A percentile compares a stretch with the other conserved stretches of the same genome.
Conservation (phyloP, 805 yeast species). For the Tetrapisispora iriomotensis region DNA sequence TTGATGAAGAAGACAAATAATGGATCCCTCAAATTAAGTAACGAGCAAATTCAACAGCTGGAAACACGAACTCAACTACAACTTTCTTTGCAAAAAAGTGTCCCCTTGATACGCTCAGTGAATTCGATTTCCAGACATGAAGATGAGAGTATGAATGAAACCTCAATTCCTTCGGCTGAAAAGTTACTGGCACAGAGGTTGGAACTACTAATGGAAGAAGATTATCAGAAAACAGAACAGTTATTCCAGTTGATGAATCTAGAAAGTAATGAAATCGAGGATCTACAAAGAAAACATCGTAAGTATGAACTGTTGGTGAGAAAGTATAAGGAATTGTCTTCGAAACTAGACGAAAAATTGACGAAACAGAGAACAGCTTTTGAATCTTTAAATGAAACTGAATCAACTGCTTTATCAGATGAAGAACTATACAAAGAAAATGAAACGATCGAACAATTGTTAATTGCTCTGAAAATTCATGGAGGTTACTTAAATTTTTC, state of each 20-base stretch:
- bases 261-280: conserved; percentile 3
- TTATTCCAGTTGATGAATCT: conserved; percentile 6
- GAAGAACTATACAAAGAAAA: conserved; percentile 7
- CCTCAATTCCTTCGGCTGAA: conserved; percentile 6
- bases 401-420: neutral
- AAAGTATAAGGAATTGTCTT: neutral
- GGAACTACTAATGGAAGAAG: conserved; percentile 11
- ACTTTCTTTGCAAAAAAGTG: conserved; percentile 18
- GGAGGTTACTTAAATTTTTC: conserved; percentile 6
- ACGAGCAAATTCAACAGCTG: conserved; percentile 7
- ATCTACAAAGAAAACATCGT: conserved; percentile 1
- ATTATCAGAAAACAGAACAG: conserved; percentile 11
- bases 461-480: conserved; percentile 16
- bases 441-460: conserved; percentile 11
- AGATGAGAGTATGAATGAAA: neutral
- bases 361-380: neutral
- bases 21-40: neutral
- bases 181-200: conserved; percentile 11
- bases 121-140: conserved; percentile 6
- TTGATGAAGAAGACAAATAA: conserved; percentile 6
- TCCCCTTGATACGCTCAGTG: conserved; percentile 13
- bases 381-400: conserved; percentile 1
- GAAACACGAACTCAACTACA: conserved; percentile 16
- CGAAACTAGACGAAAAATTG: conserved; percentile 1
- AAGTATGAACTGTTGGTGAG: neutral